Evolutionary conservation across 768 basidiomycete genomes (phyloP).

Genomic region (Heimioporus sp.): DNA sequence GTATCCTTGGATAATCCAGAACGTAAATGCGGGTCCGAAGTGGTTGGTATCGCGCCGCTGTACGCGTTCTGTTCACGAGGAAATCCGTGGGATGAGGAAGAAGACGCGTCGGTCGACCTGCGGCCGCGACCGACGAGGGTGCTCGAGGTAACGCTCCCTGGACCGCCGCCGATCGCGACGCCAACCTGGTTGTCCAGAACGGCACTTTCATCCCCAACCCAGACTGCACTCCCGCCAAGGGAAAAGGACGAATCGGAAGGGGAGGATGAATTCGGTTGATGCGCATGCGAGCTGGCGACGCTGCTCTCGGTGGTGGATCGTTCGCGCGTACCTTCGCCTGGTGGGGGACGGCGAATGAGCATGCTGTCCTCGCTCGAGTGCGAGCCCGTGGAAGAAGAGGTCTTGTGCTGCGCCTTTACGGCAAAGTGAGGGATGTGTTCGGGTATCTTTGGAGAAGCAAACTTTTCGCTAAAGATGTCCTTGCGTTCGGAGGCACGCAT

Average conservation of each 20-base stretch:
- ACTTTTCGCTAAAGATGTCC: slow-evolving; percentile 89
- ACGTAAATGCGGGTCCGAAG: slow-evolving; percentile 47
- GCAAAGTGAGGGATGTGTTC: slow-evolving; percentile 6
- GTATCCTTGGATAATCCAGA: slow-evolving; percentile 75
- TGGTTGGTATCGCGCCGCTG: slow-evolving; percentile 37
- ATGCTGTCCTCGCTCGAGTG: slow-evolving; percentile 70
- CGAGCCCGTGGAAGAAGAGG: slow-evolving; percentile 58
- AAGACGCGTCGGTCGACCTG: slow-evolving; percentile 72
- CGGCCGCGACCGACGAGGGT: slow-evolving; percentile 51
- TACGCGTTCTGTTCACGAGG: slow-evolving; percentile 41
- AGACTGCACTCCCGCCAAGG: slow-evolving; percentile 77
- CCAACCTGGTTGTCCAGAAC: slow-evolving; percentile 43
- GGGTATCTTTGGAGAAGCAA: slow-evolving; percentile 35
- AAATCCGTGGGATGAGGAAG: slow-evolving; percentile 51
- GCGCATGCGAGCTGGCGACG: slow-evolving; percentile 29
- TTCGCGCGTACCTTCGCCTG: slow-evolving; percentile 32
- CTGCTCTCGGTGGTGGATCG: slow-evolving; percentile 42
- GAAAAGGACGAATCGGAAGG: slow-evolving; percentile 76
- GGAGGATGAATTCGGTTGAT: slow-evolving; percentile 42
- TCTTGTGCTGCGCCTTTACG: slow-evolving; percentile 39
- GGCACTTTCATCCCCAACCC: slow-evolving; percentile 76
- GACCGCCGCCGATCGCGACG: slow-evolving; percentile 40
- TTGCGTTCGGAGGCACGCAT: slow-evolving; percentile 89
- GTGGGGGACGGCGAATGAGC: slow-evolving; percentile 37
- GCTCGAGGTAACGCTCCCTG: slow-evolving; percentile 44